Base-by-base conservation (phyloP, 129 eudicot species). In the Helichrysum umbraculigerum region DNA sequence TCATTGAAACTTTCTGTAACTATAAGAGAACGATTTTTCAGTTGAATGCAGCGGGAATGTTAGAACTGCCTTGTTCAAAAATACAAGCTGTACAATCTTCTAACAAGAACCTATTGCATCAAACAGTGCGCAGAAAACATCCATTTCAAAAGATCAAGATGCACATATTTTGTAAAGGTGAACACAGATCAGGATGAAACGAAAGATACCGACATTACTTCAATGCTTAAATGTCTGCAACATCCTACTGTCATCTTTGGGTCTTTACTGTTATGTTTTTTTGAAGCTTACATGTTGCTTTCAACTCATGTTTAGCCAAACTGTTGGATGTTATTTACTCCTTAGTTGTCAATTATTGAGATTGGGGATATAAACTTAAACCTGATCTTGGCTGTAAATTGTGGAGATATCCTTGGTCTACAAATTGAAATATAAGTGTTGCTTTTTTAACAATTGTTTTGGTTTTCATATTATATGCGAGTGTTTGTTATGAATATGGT, bases 321-420 rank as follows among this genome's bases (percentile, higher is more conserved):
- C 32, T 66, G 61, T 34, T 74, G 64, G 52, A 74, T 73, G 75
- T 72, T n/a, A 16, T 77, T 32, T 78, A 72, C 63, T 78, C 8
- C 30, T 71, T 59, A 34, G 72, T 30, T 72, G 78, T 80, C 69
- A 74, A 42, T 74, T 74, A n/a, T 74, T 74, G 17, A 50, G 44
- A 58, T 30, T 67, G 44, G 30, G 78, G 74, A 16, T 74, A 16
- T 74, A 58, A 58, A 19, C 68, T 74, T 14, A 6, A 74, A 66
- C 64, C 11, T 74, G 56, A 65, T 70, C 69, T 57, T 58, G 44
- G 71, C 75, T 74, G 83, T 74, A 80, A 63, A 74, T 80, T 67
- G 25, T 80, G 65, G 83, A 39, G 47, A 60, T 78, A 22, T 56
- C 20, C 30, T 69, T 29, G 78, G 35, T 79, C 73, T 54, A 54